Conservation (phyloP, 2,329 filamentous ascomycete species). For the Laburnicola sp. region DNA sequence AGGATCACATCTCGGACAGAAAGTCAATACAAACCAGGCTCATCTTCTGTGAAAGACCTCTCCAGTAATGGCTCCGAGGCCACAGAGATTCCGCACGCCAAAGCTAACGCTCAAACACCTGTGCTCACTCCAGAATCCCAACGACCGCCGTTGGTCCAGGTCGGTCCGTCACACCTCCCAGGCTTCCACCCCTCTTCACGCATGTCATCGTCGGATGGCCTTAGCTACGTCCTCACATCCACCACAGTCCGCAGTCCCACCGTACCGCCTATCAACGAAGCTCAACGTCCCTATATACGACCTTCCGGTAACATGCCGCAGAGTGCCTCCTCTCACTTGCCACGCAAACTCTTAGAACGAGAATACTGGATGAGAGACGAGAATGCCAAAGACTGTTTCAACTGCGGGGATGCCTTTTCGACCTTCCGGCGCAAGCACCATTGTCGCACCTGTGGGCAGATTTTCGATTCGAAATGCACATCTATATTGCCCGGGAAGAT, state of each 20-base stretch:
- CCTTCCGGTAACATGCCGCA: constrained; percentile 47
- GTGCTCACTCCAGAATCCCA: constrained; percentile 35
- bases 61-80: constrained; percentile 30
- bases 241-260: constrained; percentile 38
- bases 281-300: constrained; percentile 24
- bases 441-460: constrained; percentile 93
- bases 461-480: constrained; percentile 96
- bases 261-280: constrained; percentile 37
- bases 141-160: constrained; percentile 47
- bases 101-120: constrained; percentile 27
- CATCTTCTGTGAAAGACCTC: constrained; percentile 24
- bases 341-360: constrained; percentile 84
- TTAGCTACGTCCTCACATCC: constrained; percentile 43
- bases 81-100: constrained; percentile 25
- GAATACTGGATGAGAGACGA: constrained; percentile 99
- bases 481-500: constrained; percentile 83
- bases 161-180: constrained; percentile 54
- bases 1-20: constrained; percentile 31
- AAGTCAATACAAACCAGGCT: constrained; percentile 25
- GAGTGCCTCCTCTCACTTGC: constrained; percentile 61
- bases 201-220: constrained; percentile 51
- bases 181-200: constrained; percentile 52
- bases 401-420: constrained; percentile 86
- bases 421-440: constrained; percentile 96
- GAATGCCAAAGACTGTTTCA: constrained; percentile 95